These are phyloP conservation scores for Phytophthora capsici DNA, from an alignment of 352 stramenopile genomes.

Conservation along the genomic window DNA sequence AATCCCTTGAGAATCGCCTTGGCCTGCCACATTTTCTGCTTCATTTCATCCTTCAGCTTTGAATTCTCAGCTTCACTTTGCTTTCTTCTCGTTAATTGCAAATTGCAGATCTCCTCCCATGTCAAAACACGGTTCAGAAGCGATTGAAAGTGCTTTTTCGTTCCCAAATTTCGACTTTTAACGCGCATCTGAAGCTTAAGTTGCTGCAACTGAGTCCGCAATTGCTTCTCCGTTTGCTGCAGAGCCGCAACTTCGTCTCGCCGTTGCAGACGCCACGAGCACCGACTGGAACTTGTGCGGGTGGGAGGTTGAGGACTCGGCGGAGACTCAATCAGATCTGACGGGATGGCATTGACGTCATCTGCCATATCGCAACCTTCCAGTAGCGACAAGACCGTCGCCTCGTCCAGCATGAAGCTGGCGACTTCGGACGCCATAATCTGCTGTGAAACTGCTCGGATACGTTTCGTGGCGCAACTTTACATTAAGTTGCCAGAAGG, in stretches of 20 bases:
- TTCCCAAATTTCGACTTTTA: background rate
- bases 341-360: constrained; percentile 20
- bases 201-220: constrained; percentile 14
- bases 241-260: constrained; percentile 18
- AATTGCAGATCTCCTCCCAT: constrained; percentile 21
- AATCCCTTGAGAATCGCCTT: constrained; percentile 24
- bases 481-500: background rate
- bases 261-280: constrained; percentile 13
- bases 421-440: background rate
- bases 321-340: background rate
- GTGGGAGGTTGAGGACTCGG: background rate
- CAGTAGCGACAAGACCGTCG: constrained; percentile 17
- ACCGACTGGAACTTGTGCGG: background rate
- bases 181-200: constrained; percentile 10
- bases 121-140: constrained; percentile 6
- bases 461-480: too few species aligned
- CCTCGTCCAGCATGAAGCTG: constrained; percentile 13
- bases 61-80: constrained; percentile 22
- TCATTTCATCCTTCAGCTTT: constrained; percentile 18
- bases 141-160: constrained; percentile 17
- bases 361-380: constrained; percentile 33
- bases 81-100: constrained; percentile 5
- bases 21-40: constrained; percentile 12
- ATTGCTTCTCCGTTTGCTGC: constrained; percentile 13
- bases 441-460: background rate